Percentiles rank a stretch among this genome's conserved stretches.
Conservation (phyloP, 345 rosid genomes). For the Carallia brachiata region DNA sequence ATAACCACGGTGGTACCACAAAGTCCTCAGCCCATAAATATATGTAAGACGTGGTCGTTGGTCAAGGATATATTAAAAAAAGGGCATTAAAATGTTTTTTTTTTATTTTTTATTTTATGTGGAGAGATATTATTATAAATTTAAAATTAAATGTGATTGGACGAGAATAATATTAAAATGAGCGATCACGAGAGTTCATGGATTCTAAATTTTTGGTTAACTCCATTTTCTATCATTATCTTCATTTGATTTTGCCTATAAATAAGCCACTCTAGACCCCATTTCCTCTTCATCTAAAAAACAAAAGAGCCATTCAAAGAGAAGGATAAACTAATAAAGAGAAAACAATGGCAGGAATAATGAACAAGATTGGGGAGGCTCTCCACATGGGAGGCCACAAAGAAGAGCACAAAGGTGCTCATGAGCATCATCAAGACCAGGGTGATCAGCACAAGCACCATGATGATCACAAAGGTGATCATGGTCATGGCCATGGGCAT, state of each 20-base stretch:
- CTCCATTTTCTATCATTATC: too few relatives aligned
- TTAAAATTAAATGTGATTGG: too few relatives aligned
- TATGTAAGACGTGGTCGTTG: too few relatives aligned
- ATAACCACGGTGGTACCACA: too few relatives aligned
- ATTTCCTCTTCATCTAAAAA: background rate
- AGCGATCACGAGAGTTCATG: too few relatives aligned
- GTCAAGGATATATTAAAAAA: too few relatives aligned
- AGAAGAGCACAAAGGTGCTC: conserved; percentile 1
- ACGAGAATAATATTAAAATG: too few relatives aligned
- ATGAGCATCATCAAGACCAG: background rate
- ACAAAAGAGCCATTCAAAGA: background rate
- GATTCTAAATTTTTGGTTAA: too few relatives aligned
- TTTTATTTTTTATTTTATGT: too few relatives aligned
- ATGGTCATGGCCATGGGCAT: background rate
- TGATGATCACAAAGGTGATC: conserved; percentile 1
- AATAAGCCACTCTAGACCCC: background rate
- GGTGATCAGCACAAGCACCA: background rate
- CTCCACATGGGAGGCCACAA: conserved; percentile 49
- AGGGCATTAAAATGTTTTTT: too few relatives aligned
- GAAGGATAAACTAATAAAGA: background rate
- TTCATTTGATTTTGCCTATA: conserved; percentile 2
- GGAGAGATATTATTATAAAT: too few relatives aligned
- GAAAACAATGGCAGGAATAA: conserved; percentile 52
- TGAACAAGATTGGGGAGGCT: conserved; percentile 60
- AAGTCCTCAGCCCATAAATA: too few relatives aligned